Base-by-base conservation (phyloP, 441 rosid species). In the Brassica hybrid region DNA sequence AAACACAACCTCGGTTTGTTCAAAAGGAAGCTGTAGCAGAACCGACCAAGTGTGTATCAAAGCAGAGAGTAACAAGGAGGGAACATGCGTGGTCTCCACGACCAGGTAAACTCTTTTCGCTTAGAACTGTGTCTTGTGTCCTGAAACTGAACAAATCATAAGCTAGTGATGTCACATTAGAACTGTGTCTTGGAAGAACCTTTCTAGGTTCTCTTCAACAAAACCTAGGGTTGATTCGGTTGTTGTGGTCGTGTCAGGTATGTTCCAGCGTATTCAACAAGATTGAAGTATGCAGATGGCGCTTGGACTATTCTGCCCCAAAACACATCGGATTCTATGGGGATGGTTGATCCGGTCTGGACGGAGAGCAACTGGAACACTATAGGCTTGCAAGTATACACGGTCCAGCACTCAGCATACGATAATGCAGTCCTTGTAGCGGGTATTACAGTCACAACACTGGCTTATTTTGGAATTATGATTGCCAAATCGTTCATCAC, bases 331-430 rank as follows among this genome's bases (percentile, higher is more conserved):
- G 97, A 94, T 71, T 81, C 86, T 21, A 76, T 92, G 94, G 97
- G 87, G 63, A 80, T 81, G 85, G 84, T 87, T 65, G 99, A 96
- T 84, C 98, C 98, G 8, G 87, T 96, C 17, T 96, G 98, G 99
- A 88, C 99, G 0, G 97, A 96, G 85, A 96, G 98, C 88, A 91
- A 96, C 73, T 94, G 99, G 97, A 77, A 89, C 78, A 83, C 84
- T 10, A 90, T 90, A 3, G 85, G 86, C n/a, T 86, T 94, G 12
- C 87, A 88, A 32, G 94, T 86, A 17, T 96, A 89, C 82, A 78
- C 82, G 0, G 84, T 91, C 60, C 98, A 94, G 79, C 85, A 85
- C 83, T 79, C 89, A 27, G 59, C 79, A 59, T 92, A 86, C 64
- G 94, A 96, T 76, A 84, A 80, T 43, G 71, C 93, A 73, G 88